Conservation (phyloP, 768 basidiomycete genomes). For the Floccularia luteovirens region DNA sequence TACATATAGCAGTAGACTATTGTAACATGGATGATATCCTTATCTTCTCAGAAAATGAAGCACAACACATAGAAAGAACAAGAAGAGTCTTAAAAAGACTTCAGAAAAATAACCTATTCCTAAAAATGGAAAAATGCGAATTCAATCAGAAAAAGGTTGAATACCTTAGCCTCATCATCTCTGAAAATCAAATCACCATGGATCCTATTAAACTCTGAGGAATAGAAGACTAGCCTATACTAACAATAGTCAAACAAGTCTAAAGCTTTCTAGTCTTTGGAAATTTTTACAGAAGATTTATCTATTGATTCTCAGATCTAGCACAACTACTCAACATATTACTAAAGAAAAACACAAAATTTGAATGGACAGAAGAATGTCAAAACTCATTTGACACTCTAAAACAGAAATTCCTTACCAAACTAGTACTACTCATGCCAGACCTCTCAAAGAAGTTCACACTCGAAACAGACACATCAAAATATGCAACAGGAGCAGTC, state of each 20-base stretch:
- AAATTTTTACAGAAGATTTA: not conserved
- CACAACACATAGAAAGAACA: not conserved
- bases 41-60: not conserved
- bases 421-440: not conserved
- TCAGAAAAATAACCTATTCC: not conserved
- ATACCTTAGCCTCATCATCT: not conserved
- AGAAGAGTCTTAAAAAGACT: not conserved
- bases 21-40: not conserved
- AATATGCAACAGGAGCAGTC: slow-evolving; percentile 8
- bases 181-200: not conserved
- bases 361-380: not conserved
- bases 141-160: not conserved
- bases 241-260: not conserved
- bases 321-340: not conserved
- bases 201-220: not conserved
- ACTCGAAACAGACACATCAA: slow-evolving; percentile 7
- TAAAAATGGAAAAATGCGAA: not conserved
- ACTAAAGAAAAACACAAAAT: not conserved
- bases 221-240: not conserved
- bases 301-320: not conserved
- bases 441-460: not conserved
- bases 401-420: not conserved
- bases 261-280: not conserved
- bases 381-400: not conserved
- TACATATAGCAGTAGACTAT: too few species aligned